Conservation (phyloP, 2,329 filamentous ascomycete species). For the Aureobasidium vineae region DNA sequence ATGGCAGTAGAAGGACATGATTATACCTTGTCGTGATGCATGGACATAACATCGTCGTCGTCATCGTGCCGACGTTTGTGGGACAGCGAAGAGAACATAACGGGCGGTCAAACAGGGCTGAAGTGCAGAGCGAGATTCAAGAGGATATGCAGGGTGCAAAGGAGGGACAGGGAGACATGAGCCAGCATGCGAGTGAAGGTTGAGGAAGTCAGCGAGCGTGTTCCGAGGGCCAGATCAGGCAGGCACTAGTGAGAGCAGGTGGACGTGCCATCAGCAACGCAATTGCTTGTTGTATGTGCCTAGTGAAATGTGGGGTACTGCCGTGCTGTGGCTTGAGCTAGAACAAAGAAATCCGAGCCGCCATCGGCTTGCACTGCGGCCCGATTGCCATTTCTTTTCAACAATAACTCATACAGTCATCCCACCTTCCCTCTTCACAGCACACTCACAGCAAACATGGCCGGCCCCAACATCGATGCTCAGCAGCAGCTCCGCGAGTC, state of each 20-base stretch:
- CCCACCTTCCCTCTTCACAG: background rate
- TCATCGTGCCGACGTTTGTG: constrained; percentile 23
- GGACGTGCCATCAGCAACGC: background rate
- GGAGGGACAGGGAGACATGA: constrained; percentile 3
- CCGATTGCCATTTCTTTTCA: background rate
- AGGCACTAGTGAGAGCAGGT: constrained; percentile 6
- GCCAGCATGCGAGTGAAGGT: constrained; percentile 20
- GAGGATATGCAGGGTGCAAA: constrained; percentile 1
- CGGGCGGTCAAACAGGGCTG: background rate
- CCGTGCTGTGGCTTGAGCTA: constrained; percentile 4
- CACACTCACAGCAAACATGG: constrained; percentile 12
- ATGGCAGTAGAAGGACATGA: background rate
- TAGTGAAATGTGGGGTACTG: constrained; percentile 1
- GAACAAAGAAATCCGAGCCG: constrained; percentile 2
- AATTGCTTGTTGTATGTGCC: constrained; percentile 5
- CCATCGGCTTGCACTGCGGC: background rate
- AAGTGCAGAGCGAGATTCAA: background rate
- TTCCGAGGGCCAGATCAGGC: constrained; percentile 11
- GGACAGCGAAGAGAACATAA: constrained; percentile 25
- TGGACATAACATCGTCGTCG: constrained; percentile 6
- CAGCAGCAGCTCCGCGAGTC: constrained; percentile 21
- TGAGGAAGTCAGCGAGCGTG: constrained; percentile 14
- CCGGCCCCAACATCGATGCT: constrained; percentile 9
- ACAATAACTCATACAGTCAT: constrained; percentile 11
- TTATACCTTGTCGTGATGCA: constrained; percentile 26